Evolutionary conservation across 2,329 filamentous ascomycete genomes (phyloP), one percentile per base, ranked within the genome.

Genomic region (Hymenoscyphus albidus): DNA sequence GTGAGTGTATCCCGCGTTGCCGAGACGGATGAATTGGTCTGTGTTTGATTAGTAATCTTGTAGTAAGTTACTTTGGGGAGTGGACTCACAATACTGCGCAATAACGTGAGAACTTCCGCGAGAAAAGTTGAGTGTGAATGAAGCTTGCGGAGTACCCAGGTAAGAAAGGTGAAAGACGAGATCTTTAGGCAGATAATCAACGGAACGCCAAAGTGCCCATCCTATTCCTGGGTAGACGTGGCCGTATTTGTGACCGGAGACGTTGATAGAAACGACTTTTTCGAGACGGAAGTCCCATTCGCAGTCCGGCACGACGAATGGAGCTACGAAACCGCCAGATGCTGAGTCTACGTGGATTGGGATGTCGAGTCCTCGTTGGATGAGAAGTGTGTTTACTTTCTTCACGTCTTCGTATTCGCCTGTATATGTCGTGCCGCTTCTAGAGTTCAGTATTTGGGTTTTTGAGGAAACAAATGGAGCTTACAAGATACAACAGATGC

Each of bases 11-110:
- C 54, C 54, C 6, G 54, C n/a, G 5, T 32, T 6, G 27, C 54
- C 54, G 7, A 57, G 54, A 27, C 54, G 54, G 16, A 57, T 57
- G 27, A 57, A 57, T 27, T 57, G 54, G n/a, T 57, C 54, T 57
- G n/a, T 14, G 18, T 4, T 14, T 32, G 14, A 22, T 57, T 14
- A 57, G 54, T 18, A 31, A 57, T 27, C 27, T 27, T 27, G 27
- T 27, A 3, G 27, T 27, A 27, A 27, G 27, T 27, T 27, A 27
- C 27, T 27, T 27, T 27, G 27, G 27, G 27, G 27, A 27, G 27
- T 27, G 27, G 27, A 27, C 54, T 57, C 9, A 32, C 54, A 57
- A 57, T 57, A 57, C 3, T 57, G 54, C 22, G 5, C 54, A 14
- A 31, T 7, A 2, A 57, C 54, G 9, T 27, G 16, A 6, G 54